phyloP scores from a whole-genome alignment of 257 asterid species.

The Datura wrightii region DNA sequence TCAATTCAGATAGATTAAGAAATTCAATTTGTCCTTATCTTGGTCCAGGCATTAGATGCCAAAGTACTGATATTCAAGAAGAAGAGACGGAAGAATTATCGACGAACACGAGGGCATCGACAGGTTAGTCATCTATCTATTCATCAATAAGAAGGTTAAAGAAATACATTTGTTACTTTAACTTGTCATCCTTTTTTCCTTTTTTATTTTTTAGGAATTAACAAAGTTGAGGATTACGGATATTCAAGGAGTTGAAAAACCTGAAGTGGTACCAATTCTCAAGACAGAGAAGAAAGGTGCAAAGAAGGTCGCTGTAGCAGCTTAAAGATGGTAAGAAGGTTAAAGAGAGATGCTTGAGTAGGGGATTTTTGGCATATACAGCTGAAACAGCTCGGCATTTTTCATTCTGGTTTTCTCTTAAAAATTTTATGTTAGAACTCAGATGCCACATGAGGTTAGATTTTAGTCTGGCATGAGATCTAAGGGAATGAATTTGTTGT shows the following conservation, averaged over 20 bases:
- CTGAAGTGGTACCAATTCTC: slow-evolving; percentile 47
- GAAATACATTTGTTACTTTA: background rate
- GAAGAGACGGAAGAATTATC: slow-evolving; percentile 93
- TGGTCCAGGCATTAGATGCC: slow-evolving; percentile 85
- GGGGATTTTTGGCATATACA: slow-evolving; percentile 23
- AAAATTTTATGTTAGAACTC: background rate
- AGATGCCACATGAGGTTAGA: slow-evolving; percentile 12
- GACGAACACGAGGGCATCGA: slow-evolving; percentile 89
- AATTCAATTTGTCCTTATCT: background rate
- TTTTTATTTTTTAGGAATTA: slow-evolving; percentile 69
- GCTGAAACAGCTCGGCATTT: background rate
- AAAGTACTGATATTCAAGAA: slow-evolving; percentile 95
- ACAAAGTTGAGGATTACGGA: slow-evolving; percentile 89
- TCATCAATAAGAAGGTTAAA: background rate
- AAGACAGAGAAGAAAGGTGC: slow-evolving; percentile 54
- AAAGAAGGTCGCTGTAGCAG: slow-evolving; percentile 55
- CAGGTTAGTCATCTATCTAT: slow-evolving; percentile 68
- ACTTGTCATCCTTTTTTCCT: background rate
- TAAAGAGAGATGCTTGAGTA: slow-evolving; percentile 39
- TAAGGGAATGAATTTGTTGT: slow-evolving; percentile 14
- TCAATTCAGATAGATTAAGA: background rate
- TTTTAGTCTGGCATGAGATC: background rate
- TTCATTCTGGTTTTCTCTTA: background rate
- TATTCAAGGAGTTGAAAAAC: slow-evolving; percentile 75
- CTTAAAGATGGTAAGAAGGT: slow-evolving; percentile 39